Evolutionary conservation across 148 eudicot genomes (phyloP).

Genomic region (Selenicereus undatus): DNA sequence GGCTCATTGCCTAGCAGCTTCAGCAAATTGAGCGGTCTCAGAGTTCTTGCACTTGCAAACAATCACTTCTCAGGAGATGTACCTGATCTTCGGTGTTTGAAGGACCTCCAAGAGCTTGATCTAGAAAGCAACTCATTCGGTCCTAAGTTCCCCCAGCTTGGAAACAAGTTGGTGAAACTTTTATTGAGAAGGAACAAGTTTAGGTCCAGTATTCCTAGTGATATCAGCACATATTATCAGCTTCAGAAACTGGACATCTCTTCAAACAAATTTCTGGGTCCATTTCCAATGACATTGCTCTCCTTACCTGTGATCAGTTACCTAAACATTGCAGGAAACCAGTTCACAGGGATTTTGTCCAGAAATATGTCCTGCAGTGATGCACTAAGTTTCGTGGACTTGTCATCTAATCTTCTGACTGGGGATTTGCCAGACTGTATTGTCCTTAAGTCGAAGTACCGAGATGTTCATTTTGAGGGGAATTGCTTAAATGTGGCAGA

Average conservation of each 20-base stretch:
- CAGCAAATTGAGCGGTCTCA: conserved; percentile 49
- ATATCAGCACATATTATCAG: conserved; percentile 59
- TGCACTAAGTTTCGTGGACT: conserved; percentile 53
- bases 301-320: conserved; percentile 61
- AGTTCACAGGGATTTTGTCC: conserved; percentile 61
- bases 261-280: conserved; percentile 67
- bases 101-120: conserved; percentile 67
- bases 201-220: conserved; percentile 46
- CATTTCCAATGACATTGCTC: conserved; percentile 52
- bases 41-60: conserved; percentile 64
- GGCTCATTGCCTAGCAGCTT: conserved; percentile 66
- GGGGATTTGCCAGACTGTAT: conserved; percentile 71
- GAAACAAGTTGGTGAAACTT: conserved; percentile 49
- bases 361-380: conserved; percentile 45
- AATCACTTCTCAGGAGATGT: conserved; percentile 62
- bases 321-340: conserved; percentile 52
- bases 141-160: conserved; percentile 58
- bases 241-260: conserved; percentile 64
- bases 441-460: conserved; percentile 27
- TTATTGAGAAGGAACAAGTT: conserved; percentile 61
- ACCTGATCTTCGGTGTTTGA: conserved; percentile 64
- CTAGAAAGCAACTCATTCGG: conserved; percentile 67
- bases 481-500: conserved; percentile 54
- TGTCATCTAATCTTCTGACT: conserved; percentile 61
- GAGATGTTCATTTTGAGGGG: conserved; percentile 35